Evolutionary conservation across 2,329 filamentous ascomycete genomes (phyloP), one percentile per base, ranked within the genome.

Genomic region (Didymella pinodella): DNA sequence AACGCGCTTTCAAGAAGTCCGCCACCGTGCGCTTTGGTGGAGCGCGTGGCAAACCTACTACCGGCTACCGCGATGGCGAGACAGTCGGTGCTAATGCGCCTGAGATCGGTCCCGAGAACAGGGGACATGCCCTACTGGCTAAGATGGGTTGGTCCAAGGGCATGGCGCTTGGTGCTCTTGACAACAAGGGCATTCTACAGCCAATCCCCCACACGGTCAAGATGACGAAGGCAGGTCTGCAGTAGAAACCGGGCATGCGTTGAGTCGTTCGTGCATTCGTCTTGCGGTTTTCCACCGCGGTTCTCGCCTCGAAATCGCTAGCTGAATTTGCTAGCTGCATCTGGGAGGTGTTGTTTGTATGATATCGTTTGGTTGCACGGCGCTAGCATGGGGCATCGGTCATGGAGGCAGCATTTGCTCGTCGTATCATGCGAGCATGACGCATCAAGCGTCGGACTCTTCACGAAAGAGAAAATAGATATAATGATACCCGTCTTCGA

Each of bases 131-230:
- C 3, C 91, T 99, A 87, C 79, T 99, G 64, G 92, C 96, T 79
- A 98, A 95, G 79, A 98, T 98, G 95, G 95, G 95, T 3, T 99
- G 95, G 93, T 90, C 86, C 61, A 89, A 84, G 51, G 95, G 95
- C 5, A 96, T 89, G 72, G 91, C 90, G 1, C 83, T 99, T 0
- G 95, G 95, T 51, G 87, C 91, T 11, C 74, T 82, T 1, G 88
- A 96, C 63, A 97, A 96, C 75, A 91, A 95, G 76, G 95, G 95
- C 31, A 95, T 97, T 51, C 78, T 96, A 64, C 87, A 92, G 61
- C 94, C 94, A 0, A 90, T 99, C 25, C 84, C 88, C 26, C 93
- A 97, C 64, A 86, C 95, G 26, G 90, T 99, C 67, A 97, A 96
- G 80, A 91, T 88, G 36, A 88, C 86, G 10, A 96, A 93, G 74